phyloP scores from a whole-genome alignment of 75 land plant species.

The Pinus tabuliformis region DNA sequence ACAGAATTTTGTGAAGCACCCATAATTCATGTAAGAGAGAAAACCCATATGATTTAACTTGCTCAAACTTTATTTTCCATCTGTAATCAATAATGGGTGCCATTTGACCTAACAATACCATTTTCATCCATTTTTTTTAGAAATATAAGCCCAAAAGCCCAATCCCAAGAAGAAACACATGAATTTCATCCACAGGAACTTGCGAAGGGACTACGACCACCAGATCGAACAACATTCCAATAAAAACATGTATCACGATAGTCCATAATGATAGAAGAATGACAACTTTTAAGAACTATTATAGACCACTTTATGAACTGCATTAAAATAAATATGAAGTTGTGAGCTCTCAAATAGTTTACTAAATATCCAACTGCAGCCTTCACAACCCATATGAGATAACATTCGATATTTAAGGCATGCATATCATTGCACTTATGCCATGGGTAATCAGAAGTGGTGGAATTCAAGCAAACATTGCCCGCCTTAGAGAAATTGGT shows the following conservation, averaged over 20 bases:
- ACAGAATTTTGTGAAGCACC: conserved; percentile 79
- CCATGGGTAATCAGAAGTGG: conserved; percentile 88
- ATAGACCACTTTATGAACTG: conserved; percentile 60
- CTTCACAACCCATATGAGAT: conserved; percentile 67
- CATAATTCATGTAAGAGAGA: conserved; percentile 73
- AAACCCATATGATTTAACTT: conserved; percentile 88
- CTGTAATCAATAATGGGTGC: conserved; percentile 80
- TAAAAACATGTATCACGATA: conserved; percentile 82
- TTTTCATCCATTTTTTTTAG: conserved; percentile 91
- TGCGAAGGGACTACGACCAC: conserved; percentile 90
- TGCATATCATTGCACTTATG: conserved; percentile 76
- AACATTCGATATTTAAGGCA: conserved; percentile 90
- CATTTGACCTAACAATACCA: conserved; percentile 92
- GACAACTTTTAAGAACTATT: conserved; percentile 73
- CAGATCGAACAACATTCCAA: conserved; percentile 92
- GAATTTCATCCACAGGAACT: conserved; percentile 94
- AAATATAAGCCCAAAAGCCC: conserved; percentile 93
- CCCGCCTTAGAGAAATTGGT: too few relatives aligned
- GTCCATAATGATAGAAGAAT: conserved; percentile 87
- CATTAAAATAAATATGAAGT: conserved; percentile 26
- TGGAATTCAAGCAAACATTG: conserved; percentile 42
- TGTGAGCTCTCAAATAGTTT: conserved; percentile 35
- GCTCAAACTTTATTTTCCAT: conserved; percentile 91
- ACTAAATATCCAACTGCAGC: conserved; percentile 69
- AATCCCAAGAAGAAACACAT: conserved; percentile 90